Conservation (phyloP, 2,329 filamentous ascomycete species). For the Pseudodiploospora longispora region DNA sequence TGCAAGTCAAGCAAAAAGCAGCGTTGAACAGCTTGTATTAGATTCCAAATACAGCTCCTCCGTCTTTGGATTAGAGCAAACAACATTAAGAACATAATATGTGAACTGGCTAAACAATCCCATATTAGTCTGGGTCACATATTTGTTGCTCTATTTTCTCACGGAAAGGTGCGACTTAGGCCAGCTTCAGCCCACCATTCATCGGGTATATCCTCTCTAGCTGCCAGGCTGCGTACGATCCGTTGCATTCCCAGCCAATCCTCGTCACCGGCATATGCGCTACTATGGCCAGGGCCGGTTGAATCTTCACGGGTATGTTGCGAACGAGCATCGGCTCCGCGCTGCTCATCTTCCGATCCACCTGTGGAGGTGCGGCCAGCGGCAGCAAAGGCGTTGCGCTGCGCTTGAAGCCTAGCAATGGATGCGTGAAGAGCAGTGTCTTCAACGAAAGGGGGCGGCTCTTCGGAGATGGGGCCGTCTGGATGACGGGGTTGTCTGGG, state of each 20-base stretch:
- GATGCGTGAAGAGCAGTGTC: no score
- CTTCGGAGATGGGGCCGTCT: not conserved
- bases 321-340: not conserved
- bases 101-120: no score
- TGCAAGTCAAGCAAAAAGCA: no score
- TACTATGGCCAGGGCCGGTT: not conserved
- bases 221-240: constrained; percentile 62
- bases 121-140: not conserved
- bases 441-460: no score
- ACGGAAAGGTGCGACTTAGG: constrained; percentile 48
- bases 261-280: constrained; percentile 23
- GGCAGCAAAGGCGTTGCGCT: constrained; percentile 14
- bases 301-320: constrained; percentile 5
- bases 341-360: constrained; percentile 17
- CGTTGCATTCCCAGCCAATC: constrained; percentile 56
- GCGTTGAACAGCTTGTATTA: no score
- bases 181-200: constrained; percentile 73
- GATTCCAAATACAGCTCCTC: no score
- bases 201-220: constrained; percentile 68
- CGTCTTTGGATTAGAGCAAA: no score
- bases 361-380: constrained; percentile 17
- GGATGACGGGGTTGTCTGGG: not conserved
- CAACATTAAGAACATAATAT: no score
- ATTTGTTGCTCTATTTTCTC: constrained; percentile 13
- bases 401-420: not conserved